phyloP scores from a whole-genome alignment of 73 alveolate genomes.

The Uronychia binucleata region DNA sequence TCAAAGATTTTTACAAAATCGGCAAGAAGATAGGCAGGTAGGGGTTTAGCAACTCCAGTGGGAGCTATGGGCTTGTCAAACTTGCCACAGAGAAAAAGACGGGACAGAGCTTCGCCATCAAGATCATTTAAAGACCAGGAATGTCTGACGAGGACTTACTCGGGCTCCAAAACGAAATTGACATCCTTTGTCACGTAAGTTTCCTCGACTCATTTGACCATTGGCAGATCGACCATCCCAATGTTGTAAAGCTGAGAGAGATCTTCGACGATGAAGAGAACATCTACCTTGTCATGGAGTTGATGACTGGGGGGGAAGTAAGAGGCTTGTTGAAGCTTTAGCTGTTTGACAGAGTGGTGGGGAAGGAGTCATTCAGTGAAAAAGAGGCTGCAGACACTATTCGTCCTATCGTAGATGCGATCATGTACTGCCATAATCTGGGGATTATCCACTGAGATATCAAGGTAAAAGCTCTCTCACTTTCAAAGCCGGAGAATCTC shows the following conservation, averaged over 20 bases:
- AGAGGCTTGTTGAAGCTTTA: background rate
- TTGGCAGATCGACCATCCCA: slow-evolving; percentile 85
- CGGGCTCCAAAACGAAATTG: slow-evolving; percentile 74
- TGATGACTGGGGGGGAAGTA: slow-evolving; percentile 90
- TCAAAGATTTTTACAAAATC: background rate
- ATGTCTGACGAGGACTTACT: slow-evolving; percentile 66
- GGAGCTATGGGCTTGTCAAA: slow-evolving; percentile 74
- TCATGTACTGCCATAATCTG: slow-evolving; percentile 94
- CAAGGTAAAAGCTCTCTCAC: slow-evolving; percentile 31
- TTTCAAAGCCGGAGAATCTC: slow-evolving; percentile 85
- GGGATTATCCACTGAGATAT: slow-evolving; percentile 96
- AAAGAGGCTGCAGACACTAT: slow-evolving; percentile 95
- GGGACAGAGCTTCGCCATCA: slow-evolving; percentile 73
- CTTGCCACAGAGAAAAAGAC: slow-evolving; percentile 63
- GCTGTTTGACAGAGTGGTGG: slow-evolving; percentile 93
- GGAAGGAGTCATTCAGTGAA: slow-evolving; percentile 92
- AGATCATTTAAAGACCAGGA: slow-evolving; percentile 67
- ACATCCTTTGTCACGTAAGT: slow-evolving; percentile 53
- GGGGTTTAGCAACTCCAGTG: slow-evolving; percentile 16
- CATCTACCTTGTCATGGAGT: slow-evolving; percentile 79
- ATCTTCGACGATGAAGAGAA: slow-evolving; percentile 80
- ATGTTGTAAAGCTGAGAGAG: slow-evolving; percentile 74
- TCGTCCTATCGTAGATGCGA: slow-evolving; percentile 95
- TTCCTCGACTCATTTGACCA: background rate
- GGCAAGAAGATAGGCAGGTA: background rate